These are phyloP conservation scores for Phycomyces nitens DNA, from an alignment of 192 early-diverging fungal species.

Conservation along the genomic window DNA sequence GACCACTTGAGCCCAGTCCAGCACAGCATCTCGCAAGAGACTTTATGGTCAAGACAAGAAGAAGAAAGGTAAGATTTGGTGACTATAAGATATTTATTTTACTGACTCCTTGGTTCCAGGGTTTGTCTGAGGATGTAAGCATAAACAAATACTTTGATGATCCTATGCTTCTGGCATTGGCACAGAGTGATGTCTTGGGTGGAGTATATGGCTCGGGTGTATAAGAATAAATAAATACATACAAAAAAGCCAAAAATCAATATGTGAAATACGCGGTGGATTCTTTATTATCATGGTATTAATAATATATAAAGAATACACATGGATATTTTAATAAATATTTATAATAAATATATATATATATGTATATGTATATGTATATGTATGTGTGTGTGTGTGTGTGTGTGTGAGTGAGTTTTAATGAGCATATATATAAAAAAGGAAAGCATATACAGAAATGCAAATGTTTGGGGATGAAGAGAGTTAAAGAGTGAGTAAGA, in stretches of 20 bases:
- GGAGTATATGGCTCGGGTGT: constrained; percentile 13
- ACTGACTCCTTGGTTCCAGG: constrained; percentile 31
- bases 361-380: not conserved
- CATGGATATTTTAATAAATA: too few relatives aligned
- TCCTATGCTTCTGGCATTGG: constrained; percentile 52
- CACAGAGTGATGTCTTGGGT: constrained; percentile 44
- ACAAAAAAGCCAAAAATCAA: not conserved
- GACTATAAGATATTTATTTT: not conserved
- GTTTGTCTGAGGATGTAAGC: constrained; percentile 75
- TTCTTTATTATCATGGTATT: too few relatives aligned
- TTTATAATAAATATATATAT: too few relatives aligned
- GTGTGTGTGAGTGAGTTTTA: too few relatives aligned
- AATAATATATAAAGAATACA: too few relatives aligned
- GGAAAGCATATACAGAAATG: not conserved
- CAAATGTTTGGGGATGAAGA: not conserved
- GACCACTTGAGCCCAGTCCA: constrained; percentile 87
- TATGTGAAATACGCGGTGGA: too few relatives aligned
- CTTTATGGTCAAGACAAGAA: constrained; percentile 98
- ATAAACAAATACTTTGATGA: constrained; percentile 83
- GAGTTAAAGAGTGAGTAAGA: too few relatives aligned
- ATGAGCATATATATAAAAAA: too few relatives aligned
- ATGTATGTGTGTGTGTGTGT: too few relatives aligned
- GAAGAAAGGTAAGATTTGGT: constrained; percentile 65
- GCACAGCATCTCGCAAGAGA: constrained; percentile 90
- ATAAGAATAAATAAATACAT: not conserved